These are phyloP conservation scores for Aspergillus avenaceus DNA, from an alignment of 495 filamentous ascomycete species.

Conservation along the genomic window DNA sequence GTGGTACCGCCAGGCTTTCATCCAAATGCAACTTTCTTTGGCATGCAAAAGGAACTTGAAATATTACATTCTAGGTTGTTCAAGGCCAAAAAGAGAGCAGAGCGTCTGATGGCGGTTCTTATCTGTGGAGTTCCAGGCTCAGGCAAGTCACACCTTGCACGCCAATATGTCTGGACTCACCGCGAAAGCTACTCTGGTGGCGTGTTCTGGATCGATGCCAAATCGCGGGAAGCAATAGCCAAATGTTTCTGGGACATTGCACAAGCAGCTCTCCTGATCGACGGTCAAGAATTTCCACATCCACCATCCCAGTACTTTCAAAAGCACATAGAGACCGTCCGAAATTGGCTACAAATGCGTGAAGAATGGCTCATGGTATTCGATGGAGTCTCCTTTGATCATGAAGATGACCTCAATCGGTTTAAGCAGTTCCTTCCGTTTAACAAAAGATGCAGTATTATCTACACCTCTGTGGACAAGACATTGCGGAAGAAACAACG, in stretches of 20 bases:
- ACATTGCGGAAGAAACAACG: slow-evolving; percentile 63
- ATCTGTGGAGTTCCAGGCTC: slow-evolving; percentile 71
- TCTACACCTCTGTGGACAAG: slow-evolving; percentile 71
- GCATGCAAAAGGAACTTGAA: slow-evolving; percentile 66
- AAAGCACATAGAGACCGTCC: slow-evolving; percentile 57
- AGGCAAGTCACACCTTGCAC: slow-evolving; percentile 78
- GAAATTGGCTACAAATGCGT: slow-evolving; percentile 65
- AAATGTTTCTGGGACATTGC: slow-evolving; percentile 75
- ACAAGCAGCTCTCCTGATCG: slow-evolving; percentile 54
- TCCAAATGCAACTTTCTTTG: slow-evolving; percentile 72
- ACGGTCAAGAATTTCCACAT: slow-evolving; percentile 33
- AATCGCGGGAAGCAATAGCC: slow-evolving; percentile 56
- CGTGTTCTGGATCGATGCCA: slow-evolving; percentile 76
- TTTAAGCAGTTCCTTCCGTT: slow-evolving; percentile 68
- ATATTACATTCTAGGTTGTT: slow-evolving; percentile 64
- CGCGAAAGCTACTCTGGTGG: slow-evolving; percentile 65
- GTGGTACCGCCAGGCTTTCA: slow-evolving; percentile 73
- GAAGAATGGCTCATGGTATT: slow-evolving; percentile 72
- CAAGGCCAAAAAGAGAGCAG: slow-evolving; percentile 55
- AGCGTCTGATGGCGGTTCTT: slow-evolving; percentile 64
- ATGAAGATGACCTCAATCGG: slow-evolving; percentile 50
- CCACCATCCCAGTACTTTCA: slow-evolving; percentile 39
- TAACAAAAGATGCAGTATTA: slow-evolving; percentile 62
- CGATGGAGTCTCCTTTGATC: slow-evolving; percentile 68
- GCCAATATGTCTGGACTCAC: slow-evolving; percentile 73